Base-by-base conservation (phyloP, 179 eudicot genomes). In the Carnegiea gigantea region DNA sequence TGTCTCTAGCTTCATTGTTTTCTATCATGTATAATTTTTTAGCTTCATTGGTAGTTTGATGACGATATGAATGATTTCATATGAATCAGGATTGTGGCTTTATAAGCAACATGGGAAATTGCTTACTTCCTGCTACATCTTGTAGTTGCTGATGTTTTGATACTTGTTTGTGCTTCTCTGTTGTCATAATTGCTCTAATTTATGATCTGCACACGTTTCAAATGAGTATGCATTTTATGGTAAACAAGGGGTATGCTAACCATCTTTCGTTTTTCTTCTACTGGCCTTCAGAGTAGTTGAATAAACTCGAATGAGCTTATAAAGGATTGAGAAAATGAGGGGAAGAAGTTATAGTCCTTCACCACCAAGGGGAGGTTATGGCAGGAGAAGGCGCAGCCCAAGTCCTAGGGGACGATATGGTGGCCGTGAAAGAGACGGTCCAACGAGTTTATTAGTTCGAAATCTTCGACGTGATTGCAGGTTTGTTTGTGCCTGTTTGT, bases 281-380 rank as follows among this genome's bases (percentile, higher is more conserved):
- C 24, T 67, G 72, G 38, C 17, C 1, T 67, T 59, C 53, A 18
- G 38, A 21, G 2, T 26, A 21, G 65, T 6, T 13, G 15, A 44
- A 33, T 26, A 9, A 9, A n/a, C 40, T 44, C 60, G 40, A 77
- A 23, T 20, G 6, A 26, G 59, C 43, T 64, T 49, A 20, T 43
- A 72, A 40, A 77, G 13, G 33, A 65, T 28, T 48, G 26, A 21
- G 28, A 18, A 77, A 80, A 90, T 92, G 92, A 89, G 93, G 86
- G 92, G 92, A 79, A 90, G 96, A 87, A 89, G 95, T 81, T 92
- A 91, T 86, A 93, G 91, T 82, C 94, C 96, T 6, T 93, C 98
- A 17, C 95, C 93, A 77, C 95, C 91, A 46, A 88, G 93, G 84
- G 87, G 88, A 70, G 86, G 93, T 68, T 90, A 89, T 82, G 87